Evolutionary conservation across 306 rosid genomes (phyloP), one percentile per base, ranked within the genome.

Genomic region (Alnus rubra): DNA sequence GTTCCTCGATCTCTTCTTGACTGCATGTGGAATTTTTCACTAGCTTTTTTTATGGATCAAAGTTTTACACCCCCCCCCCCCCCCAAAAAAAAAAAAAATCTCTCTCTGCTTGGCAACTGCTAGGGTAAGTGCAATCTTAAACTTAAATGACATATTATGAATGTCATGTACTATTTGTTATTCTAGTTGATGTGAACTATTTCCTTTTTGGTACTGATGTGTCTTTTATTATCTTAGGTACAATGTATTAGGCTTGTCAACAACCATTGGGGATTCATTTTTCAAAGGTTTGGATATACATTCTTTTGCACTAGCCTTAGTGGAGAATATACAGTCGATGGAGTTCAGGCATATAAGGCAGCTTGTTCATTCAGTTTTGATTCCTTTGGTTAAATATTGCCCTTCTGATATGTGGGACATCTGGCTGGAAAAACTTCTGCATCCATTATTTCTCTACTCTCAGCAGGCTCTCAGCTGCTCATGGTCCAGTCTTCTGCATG

Each of bases 271-370:
- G 52, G 98, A 89, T 78, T 77, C 90, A 5, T 89, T 93, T 89
- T 95, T 90, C 93, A 90, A 87, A 85, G 78, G 80, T 80, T 74
- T 85, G 84, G 97, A 96, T 86, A 84, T 78, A 58, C 81, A 93
- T 72, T 90, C 87, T 72, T 88, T 96, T 78, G 88, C 87, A 28
- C 55, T 91, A 82, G 92, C 98, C 65, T 80, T 96, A 15, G 82
- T 89, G 91, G 99, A 96, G 94, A 96, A 96, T 86, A 78, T 93
- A 78, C 96, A 91, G 63, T 90, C 97, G 18, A 96, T 93, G 97
- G 99, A 96, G 76, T 96, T 96, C 93, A 90, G 99, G 87, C 99
- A 96, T 87, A 82, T 91, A 70, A 89, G 90, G 76, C 94, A 83
- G 86, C 97, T 96, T 85, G 92, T 93, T 79, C 99, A 96, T 88